Evolutionary conservation across 2,329 filamentous ascomycete genomes (phyloP).

Genomic region (Boeremia exigua): DNA sequence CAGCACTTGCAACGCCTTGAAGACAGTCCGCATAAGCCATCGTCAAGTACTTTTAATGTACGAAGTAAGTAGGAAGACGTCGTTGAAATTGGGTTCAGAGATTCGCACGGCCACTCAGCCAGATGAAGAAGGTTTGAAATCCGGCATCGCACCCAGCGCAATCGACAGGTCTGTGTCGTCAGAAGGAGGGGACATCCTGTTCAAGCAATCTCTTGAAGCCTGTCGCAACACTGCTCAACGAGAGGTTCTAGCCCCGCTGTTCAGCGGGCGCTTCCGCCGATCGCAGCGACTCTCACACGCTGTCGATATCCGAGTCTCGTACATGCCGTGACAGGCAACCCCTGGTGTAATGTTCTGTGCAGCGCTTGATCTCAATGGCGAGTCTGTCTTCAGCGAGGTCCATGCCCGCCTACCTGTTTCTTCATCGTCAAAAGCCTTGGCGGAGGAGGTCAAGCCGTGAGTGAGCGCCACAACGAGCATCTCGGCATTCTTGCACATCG

Average conservation of each 20-base stretch:
- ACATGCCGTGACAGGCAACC: slow-evolving; percentile 12
- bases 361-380: slow-evolving; percentile 25
- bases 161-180: slow-evolving; percentile 5
- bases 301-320: slow-evolving; percentile 12
- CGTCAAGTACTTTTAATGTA: not conserved
- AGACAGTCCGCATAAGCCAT: not conserved
- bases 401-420: slow-evolving; percentile 22
- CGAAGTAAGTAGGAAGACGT: slow-evolving; percentile 4
- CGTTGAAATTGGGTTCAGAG: slow-evolving; percentile 22
- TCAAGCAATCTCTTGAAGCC: slow-evolving; percentile 1
- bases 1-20: not conserved
- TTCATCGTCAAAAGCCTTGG: slow-evolving; percentile 25
- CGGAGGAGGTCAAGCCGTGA: slow-evolving; percentile 20
- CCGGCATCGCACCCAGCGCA: slow-evolving; percentile 21
- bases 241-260: slow-evolving; percentile 19
- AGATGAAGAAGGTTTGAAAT: slow-evolving; percentile 11
- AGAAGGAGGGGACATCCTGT: slow-evolving; percentile 6
- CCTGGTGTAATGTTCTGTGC: slow-evolving; percentile 16
- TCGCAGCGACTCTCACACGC: slow-evolving; percentile 6
- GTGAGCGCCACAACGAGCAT: slow-evolving; percentile 27
- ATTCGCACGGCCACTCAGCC: slow-evolving; percentile 18
- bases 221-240: slow-evolving; percentile 16
- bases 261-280: slow-evolving; percentile 25
- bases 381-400: slow-evolving; percentile 39
- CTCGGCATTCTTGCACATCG: slow-evolving; percentile 23